Conservation (phyloP, 169 alveolate genomes). For the Pseudocohnilembus persalinus region DNA sequence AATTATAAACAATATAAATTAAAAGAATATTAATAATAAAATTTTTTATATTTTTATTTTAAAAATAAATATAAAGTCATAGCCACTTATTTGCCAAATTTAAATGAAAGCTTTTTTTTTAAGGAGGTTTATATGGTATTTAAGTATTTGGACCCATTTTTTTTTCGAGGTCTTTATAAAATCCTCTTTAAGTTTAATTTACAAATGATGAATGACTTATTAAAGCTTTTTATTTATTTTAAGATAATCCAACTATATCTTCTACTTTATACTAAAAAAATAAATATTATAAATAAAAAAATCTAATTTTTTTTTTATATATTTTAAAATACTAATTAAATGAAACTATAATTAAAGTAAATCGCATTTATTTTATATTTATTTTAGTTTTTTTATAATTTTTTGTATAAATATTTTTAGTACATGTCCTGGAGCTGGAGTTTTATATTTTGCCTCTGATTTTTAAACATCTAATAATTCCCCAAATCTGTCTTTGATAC, state of each 20-base stretch:
- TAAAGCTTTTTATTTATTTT: not conserved
- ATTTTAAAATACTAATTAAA: too few species aligned
- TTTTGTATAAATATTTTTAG: too few species aligned
- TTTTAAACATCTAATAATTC: not conserved
- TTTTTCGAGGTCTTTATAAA: too few species aligned
- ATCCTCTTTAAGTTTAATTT: not conserved
- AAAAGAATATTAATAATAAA: too few species aligned
- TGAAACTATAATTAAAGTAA: too few species aligned
- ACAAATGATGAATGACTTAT: not conserved
- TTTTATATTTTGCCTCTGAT: not conserved
- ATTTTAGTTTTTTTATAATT: too few species aligned
- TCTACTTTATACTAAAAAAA: not conserved
- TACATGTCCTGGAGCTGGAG: not conserved
- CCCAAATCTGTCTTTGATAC: not conserved
- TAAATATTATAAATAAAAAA: too few species aligned
- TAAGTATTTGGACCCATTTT: not conserved
- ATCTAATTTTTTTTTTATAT: too few species aligned
- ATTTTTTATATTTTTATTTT: too few species aligned
- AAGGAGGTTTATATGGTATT: not conserved
- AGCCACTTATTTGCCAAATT: not conserved
- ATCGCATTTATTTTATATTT: too few species aligned
- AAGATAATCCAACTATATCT: not conserved
- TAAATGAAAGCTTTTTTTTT: not conserved
- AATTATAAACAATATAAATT: too few species aligned
- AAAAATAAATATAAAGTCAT: too few species aligned